Percentiles rank a stretch among this genome's conserved stretches.
These are phyloP conservation scores for Trichoderma lentiforme DNA, from an alignment of 2,329 filamentous ascomycete genomes.

Conservation along the genomic window DNA sequence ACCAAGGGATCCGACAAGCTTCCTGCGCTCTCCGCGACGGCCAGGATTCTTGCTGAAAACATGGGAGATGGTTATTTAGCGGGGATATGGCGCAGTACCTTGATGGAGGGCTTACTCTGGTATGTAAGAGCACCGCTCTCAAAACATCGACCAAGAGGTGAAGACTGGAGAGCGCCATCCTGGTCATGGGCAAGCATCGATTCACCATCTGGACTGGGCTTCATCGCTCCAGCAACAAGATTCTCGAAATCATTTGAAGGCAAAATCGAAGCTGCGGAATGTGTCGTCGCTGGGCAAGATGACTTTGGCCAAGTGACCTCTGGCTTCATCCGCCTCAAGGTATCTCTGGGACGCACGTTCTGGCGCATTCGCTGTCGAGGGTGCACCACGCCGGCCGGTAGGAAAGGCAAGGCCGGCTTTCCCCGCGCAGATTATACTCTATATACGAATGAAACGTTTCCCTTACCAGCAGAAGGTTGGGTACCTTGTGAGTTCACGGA, in stretches of 20 bases:
- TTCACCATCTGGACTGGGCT: not conserved
- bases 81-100: not conserved
- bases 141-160: not conserved
- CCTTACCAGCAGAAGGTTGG: not conserved
- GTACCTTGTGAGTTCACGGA: not conserved
- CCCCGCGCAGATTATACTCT: not conserved
- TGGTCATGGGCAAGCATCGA: constrained; percentile 6
- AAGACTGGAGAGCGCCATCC: not conserved
- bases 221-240: not conserved
- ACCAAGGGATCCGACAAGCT: constrained; percentile 7
- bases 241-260: not conserved
- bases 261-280: not conserved
- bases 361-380: not conserved
- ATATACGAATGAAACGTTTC: not conserved
- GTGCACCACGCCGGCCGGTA: not conserved
- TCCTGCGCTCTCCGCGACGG: not conserved
- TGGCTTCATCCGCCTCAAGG: not conserved
- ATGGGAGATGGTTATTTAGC: not conserved
- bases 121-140: not conserved
- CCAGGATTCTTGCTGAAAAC: not conserved
- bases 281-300: not conserved
- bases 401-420: not conserved
- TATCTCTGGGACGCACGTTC: not conserved
- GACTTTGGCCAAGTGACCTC: not conserved
- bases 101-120: not conserved